Evolutionary conservation across 345 rosid genomes (phyloP).

Genomic region (Lepidium aucheri): DNA sequence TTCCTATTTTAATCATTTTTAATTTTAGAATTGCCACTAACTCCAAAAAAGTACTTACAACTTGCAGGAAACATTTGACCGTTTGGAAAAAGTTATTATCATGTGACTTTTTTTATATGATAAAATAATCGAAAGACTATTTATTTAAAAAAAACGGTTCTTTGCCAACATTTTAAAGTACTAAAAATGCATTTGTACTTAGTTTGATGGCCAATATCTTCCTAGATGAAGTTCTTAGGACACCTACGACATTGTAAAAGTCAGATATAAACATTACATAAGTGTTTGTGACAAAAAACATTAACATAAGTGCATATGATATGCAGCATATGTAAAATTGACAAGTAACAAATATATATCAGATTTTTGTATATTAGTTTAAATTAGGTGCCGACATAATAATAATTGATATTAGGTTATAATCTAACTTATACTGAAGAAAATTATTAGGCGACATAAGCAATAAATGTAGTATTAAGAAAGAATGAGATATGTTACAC

Average conservation of each 20-base stretch:
- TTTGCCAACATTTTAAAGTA: neutral
- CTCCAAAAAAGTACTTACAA: neutral
- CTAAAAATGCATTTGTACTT: neutral
- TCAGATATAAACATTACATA: neutral
- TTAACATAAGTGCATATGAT: neutral
- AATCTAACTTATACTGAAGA: no score
- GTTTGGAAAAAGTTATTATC: conserved; percentile 6
- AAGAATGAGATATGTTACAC: no score
- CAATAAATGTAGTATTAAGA: no score
- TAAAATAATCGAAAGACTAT: neutral
- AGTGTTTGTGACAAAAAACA: no score
- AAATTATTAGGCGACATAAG: no score
- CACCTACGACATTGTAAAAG: neutral
- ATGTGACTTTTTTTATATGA: neutral
- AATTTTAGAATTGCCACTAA: neutral
- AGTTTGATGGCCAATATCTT: neutral
- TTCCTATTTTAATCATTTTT: no score
- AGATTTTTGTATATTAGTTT: neutral
- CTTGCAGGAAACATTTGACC: conserved; percentile 8
- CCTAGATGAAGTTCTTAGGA: neutral
- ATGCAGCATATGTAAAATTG: no score
- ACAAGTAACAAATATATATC: neutral
- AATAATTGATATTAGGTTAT: neutral
- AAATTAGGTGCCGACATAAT: conserved; percentile 13
- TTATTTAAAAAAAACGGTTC: neutral